Base-by-base conservation (phyloP, 768 basidiomycete species). In the Polyporus arcularius region DNA sequence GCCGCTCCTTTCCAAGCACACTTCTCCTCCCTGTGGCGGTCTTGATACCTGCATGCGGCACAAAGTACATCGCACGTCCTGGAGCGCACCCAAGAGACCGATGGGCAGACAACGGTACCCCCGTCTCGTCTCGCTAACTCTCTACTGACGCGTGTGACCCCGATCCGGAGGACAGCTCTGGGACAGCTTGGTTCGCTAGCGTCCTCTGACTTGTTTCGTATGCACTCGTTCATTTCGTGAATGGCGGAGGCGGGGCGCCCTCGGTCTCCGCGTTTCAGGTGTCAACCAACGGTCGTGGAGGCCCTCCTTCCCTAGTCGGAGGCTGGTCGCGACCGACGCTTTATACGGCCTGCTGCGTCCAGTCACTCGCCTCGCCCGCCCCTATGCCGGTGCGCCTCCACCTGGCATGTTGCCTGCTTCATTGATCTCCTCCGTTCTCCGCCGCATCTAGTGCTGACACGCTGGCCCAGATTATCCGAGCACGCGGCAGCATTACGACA, bases 141-240 rank as follows among this genome's bases (percentile, higher is more conserved):
- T 4, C n/a, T 9, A 4, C 4, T 35, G 35, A 35, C 35, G 35
- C 12, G 26, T 48, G 12, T 21, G 46, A 48, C 21, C 21, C 46
- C 46, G 46, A 48, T 48, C 46, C 26, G 54, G 26, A 30, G 55
- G 38, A 21, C 21, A 47, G 7, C 16, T 18, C 53, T 28, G 45
- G 11, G 32, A 6, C 30, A 35, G 26, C 28, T 26, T 26, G 21
- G 21, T 26, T 26, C 21, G 21, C 21, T 26, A 26, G 7, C 35
- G 7, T 54, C 41, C 48, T 50, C 50, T 61, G 60, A 61, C 60
- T 61, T 50, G 60, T 61, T 57, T 61, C 54, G 60, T 53, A 61
- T 55, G 26, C 49, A 45, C 45, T 42, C 30, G 59, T 39, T 16
- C 40, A 9, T 18, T 48, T 38, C 26, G 51, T 18, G 35, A 55